Conservation (phyloP, 495 filamentous ascomycete species). For the Penicillium paradoxum region DNA sequence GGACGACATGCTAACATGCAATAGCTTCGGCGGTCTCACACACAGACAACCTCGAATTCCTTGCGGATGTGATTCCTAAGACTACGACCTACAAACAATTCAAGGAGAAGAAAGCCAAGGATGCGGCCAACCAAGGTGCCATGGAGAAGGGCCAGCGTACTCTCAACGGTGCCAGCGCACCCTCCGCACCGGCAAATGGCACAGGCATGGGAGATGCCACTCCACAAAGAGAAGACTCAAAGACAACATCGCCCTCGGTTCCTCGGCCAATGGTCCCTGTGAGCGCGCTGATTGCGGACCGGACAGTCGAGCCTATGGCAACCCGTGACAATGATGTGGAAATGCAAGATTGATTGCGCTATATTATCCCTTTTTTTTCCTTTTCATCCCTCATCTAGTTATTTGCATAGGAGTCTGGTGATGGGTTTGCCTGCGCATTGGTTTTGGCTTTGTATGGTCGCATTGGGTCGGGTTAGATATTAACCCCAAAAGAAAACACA, state of each 20-base stretch:
- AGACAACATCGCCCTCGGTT: constrained; percentile 19
- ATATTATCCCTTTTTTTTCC: neutral
- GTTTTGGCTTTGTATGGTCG: constrained; percentile 10
- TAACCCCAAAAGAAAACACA: constrained; percentile 5
- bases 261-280: constrained; percentile 33
- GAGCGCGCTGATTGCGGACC: constrained; percentile 39
- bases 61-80: constrained; percentile 83
- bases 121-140: constrained; percentile 37
- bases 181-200: constrained; percentile 30
- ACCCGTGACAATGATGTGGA: constrained; percentile 50
- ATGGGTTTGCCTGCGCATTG: constrained; percentile 10
- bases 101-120: constrained; percentile 59
- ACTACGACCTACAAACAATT: constrained; percentile 74
- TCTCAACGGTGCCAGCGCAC: constrained; percentile 35
- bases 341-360: constrained; percentile 46
- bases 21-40: constrained; percentile 80
- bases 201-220: constrained; percentile 8
- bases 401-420: constrained; percentile 27
- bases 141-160: constrained; percentile 52
- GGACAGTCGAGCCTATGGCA: constrained; percentile 22
- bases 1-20: neutral
- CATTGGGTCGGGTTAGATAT: constrained; percentile 12
- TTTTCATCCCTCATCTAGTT: neutral
- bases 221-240: constrained; percentile 13
- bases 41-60: constrained; percentile 92